These are phyloP conservation scores for Litsea cubeba DNA, from an alignment of 164 flowering plant species.

Conservation along the genomic window DNA sequence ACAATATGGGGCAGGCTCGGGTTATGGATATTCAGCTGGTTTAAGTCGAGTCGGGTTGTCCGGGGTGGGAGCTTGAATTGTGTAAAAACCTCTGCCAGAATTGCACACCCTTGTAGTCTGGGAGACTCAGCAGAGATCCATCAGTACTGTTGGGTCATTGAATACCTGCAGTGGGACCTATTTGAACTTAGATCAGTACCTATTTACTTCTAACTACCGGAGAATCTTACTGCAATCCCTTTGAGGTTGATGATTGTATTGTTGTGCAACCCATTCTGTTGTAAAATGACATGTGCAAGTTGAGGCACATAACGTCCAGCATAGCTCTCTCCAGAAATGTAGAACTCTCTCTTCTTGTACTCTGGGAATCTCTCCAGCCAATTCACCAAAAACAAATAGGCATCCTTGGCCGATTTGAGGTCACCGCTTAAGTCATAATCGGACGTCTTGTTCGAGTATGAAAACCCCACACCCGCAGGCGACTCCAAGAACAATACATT, in stretches of 20 bases:
- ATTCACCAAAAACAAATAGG: slow-evolving; percentile 49
- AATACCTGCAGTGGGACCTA: too few species aligned
- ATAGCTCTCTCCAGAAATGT: slow-evolving; percentile 70
- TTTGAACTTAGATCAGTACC: too few species aligned
- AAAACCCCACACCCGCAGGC: slow-evolving; percentile 72
- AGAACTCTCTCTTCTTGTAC: slow-evolving; percentile 59
- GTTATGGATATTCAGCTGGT: too few species aligned
- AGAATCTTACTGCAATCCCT: slow-evolving; percentile 39
- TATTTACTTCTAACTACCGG: neutral
- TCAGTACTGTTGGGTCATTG: too few species aligned
- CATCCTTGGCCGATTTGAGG: slow-evolving; percentile 41
- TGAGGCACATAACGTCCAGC: slow-evolving; percentile 74
- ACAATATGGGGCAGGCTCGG: too few species aligned
- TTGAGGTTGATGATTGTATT: slow-evolving; percentile 45
- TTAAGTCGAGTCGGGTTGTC: too few species aligned
- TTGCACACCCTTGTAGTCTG: too few species aligned
- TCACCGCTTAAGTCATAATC: slow-evolving; percentile 48
- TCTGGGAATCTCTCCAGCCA: slow-evolving; percentile 79
- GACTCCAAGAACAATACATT: slow-evolving; percentile 74
- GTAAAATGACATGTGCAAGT: slow-evolving; percentile 55
- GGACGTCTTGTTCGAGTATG: slow-evolving; percentile 54
- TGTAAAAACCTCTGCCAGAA: too few species aligned
- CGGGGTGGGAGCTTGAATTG: too few species aligned
- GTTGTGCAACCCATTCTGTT: slow-evolving; percentile 33
- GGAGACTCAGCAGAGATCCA: too few species aligned